Base-by-base conservation (phyloP, 345 rosid genomes). In the Arabidopsis arenosa region DNA sequence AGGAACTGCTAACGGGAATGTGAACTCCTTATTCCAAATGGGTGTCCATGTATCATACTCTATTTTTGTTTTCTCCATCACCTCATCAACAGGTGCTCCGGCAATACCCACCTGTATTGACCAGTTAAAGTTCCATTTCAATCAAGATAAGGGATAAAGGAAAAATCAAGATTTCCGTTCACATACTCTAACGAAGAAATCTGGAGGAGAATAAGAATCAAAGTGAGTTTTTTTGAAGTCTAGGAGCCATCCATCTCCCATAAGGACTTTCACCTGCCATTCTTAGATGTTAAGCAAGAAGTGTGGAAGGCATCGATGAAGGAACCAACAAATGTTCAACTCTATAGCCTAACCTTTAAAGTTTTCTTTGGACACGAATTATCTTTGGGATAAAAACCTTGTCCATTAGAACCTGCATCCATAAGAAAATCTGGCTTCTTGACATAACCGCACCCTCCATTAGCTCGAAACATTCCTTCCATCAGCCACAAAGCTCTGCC, bases 381-480 rank as follows among this genome's bases (percentile, higher is more conserved):
- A 8, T 68, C 81, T 79, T 76, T 85, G 11, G 93, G 96, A 76
- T 87, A 83, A 48, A 86, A 90, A 36, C 82, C 82, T 74, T 79
- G 63, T 69, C 79, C 77, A 26, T 56, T 60, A 70, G 84, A 79
- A 64, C 75, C 82, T 12, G 70, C 52, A 28, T 66, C 36, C 80
- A 84, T 80, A 14, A 94, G 83, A 85, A 94, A 86, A 63, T 85
- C 84, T 7, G 97, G 98, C 73, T 94, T 94, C 80, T 86, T 92
- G 73, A 94, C 87, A 74, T 87, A 94, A 62, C 98, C 98, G 28
- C 97, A 92, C 17, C 92, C 96, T 51, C 98, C 97, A 76, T 94
- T 94, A 5, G 96, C 84, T 83, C 86, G 82, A 70, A 92, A 94
- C 97, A 90, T 90, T 52, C 98, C 97, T 44, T 92, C 92, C 98